Percentiles rank a stretch among this genome's conserved stretches.
phyloP scores from a whole-genome alignment of 148 eudicot genomes.

The Gaultheria prostrata region DNA sequence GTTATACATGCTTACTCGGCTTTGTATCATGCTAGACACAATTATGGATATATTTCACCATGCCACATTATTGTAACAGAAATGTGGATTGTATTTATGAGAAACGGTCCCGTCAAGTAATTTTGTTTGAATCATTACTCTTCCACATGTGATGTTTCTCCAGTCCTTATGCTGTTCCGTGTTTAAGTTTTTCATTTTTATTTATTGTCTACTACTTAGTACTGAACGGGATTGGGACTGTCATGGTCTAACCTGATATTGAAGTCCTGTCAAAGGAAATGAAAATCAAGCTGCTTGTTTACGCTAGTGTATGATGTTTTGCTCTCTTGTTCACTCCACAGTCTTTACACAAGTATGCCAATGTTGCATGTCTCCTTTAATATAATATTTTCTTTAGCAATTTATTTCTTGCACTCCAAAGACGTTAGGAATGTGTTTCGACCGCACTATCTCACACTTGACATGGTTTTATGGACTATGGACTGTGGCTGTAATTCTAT shows the following conservation, averaged over 20 bases:
- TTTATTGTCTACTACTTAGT: background rate
- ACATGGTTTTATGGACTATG: background rate
- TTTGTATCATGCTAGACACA: too few species aligned
- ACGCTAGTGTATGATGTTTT: background rate
- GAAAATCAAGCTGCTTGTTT: constrained; percentile 1
- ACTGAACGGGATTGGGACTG: background rate
- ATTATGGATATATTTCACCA: too few species aligned
- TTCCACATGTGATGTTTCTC: background rate
- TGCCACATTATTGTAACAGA: too few species aligned
- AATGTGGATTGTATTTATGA: too few species aligned
- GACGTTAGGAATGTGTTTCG: background rate
- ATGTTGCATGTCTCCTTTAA: background rate
- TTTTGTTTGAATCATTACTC: too few species aligned
- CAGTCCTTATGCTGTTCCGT: background rate
- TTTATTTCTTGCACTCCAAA: background rate
- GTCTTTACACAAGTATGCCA: background rate
- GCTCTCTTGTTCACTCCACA: background rate
- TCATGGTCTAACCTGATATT: background rate
- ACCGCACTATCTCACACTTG: background rate
- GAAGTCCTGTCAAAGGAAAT: background rate
- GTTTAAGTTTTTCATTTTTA: background rate
- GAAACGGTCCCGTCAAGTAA: too few species aligned
- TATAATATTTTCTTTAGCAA: background rate
- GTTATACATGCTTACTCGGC: background rate
- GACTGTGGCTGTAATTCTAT: background rate